Conservation (phyloP, 495 filamentous ascomycete genomes). For the Cercophora sp. region DNA sequence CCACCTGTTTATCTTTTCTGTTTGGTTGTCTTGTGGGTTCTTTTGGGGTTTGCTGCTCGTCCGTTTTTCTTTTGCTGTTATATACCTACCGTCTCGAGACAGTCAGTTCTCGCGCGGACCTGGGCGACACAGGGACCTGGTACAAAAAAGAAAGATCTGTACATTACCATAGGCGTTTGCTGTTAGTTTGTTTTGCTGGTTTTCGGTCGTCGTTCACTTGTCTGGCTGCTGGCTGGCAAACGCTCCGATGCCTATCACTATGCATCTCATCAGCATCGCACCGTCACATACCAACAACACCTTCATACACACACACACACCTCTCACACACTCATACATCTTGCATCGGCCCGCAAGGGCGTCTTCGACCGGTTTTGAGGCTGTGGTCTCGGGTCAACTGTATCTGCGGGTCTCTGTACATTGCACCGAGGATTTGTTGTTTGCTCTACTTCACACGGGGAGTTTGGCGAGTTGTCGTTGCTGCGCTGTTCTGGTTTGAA, state of each 20-base stretch:
- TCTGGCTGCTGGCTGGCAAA: slow-evolving; percentile 38
- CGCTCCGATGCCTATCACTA: slow-evolving; percentile 23
- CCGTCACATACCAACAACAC: slow-evolving; percentile 38
- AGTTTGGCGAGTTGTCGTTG: slow-evolving; percentile 24
- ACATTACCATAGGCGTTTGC: slow-evolving; percentile 41
- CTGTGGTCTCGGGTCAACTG: slow-evolving; percentile 15
- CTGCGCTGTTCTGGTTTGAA: slow-evolving; percentile 25
- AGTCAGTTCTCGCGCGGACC: slow-evolving; percentile 25
- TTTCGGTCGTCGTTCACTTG: slow-evolving; percentile 36
- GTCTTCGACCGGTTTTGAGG: slow-evolving; percentile 7
- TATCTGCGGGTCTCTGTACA: slow-evolving; percentile 16
- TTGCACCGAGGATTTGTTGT: slow-evolving; percentile 13
- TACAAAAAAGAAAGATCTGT: slow-evolving; percentile 39
- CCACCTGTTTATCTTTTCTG: slow-evolving; percentile 24
- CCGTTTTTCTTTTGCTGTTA: slow-evolving; percentile 37
- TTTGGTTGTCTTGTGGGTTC: slow-evolving; percentile 25
- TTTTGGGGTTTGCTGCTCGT: slow-evolving; percentile 26
- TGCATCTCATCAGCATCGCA: slow-evolving; percentile 33
- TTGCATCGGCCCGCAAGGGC: slow-evolving; percentile 11
- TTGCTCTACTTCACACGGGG: slow-evolving; percentile 21
- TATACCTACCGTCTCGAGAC: slow-evolving; percentile 46
- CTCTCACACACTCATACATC: slow-evolving; percentile 9
- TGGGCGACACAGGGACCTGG: slow-evolving; percentile 36
- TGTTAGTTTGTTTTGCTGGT: slow-evolving; percentile 37
- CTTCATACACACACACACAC: slow-evolving; percentile 23